Percentiles rank a stretch among this genome's conserved stretches.
phyloP scores from a whole-genome alignment of 805 yeast genomes.

The Metschnikowia aberdeeniae region DNA sequence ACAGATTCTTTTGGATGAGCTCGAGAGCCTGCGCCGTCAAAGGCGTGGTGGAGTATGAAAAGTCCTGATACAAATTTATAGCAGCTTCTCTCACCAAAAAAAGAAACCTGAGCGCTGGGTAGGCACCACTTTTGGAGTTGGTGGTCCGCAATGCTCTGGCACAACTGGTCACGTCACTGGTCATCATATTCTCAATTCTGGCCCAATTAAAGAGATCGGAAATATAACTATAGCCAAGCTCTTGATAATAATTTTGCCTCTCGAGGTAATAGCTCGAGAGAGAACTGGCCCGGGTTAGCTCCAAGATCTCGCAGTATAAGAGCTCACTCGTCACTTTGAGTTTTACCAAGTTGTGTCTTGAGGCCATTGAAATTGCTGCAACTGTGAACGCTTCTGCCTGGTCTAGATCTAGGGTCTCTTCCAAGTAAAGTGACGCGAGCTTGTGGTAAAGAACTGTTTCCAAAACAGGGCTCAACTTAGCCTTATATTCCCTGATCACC shows the following conservation, averaged over 20 bases:
- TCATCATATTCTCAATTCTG: conserved; percentile 28
- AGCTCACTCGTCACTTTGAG: conserved; percentile 31
- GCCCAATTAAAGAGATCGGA: conserved; percentile 28
- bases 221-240: conserved; percentile 14
- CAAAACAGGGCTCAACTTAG: conserved; percentile 24
- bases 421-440: conserved; percentile 33
- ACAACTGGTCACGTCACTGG: conserved; percentile 24
- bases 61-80: conserved; percentile 27
- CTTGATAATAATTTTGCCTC: conserved; percentile 4
- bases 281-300: conserved; percentile 12
- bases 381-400: conserved; percentile 39
- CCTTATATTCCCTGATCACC: conserved; percentile 28
- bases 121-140: conserved; percentile 2
- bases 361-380: conserved; percentile 27
- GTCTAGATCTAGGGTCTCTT: conserved; percentile 40
- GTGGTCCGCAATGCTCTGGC: conserved; percentile 18
- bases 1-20: not conserved
- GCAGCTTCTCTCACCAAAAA: conserved; percentile 27
- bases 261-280: conserved; percentile 8
- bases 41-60: conserved; percentile 17
- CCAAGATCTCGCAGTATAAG: conserved; percentile 36
- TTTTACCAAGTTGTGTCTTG: conserved; percentile 20
- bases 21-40: conserved; percentile 17
- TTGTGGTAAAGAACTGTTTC: conserved; percentile 33
- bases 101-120: conserved; percentile 19